A percentile compares a stretch with the other conserved stretches of the same genome.
Evolutionary conservation across 2,329 filamentous ascomycete species (phyloP).

Genomic region (Thielaviopsis populi): DNA sequence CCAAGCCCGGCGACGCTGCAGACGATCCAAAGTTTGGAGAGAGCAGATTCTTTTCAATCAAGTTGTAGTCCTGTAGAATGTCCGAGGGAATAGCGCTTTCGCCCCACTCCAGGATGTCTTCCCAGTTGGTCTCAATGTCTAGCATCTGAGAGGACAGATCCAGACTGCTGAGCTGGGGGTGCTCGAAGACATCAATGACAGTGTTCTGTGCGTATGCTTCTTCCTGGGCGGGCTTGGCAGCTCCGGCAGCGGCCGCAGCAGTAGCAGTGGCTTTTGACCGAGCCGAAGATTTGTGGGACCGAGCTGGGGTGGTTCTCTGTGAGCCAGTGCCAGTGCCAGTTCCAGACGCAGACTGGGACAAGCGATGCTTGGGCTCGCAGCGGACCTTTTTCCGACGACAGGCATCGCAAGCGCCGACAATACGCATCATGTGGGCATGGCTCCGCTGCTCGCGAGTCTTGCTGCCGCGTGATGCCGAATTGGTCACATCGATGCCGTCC

Average conservation of each 20-base stretch:
- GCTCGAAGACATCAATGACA: not conserved
- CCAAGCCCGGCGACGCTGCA: not conserved
- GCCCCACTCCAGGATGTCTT: not conserved
- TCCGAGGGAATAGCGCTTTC: not conserved
- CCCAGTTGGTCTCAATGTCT: not conserved
- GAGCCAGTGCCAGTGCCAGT: slow-evolving; percentile 17
- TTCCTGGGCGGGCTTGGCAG: not conserved
- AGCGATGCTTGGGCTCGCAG: slow-evolving; percentile 44
- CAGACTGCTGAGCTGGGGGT: not conserved
- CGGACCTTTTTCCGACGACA: slow-evolving; percentile 50
- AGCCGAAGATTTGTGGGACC: not conserved
- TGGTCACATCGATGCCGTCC: slow-evolving; percentile 47
- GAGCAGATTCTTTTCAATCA: not conserved
- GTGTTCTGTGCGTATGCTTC: not conserved
- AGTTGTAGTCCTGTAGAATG: not conserved
- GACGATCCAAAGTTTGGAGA: not conserved
- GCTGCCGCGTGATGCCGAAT: slow-evolving; percentile 44
- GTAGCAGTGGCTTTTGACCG: not conserved
- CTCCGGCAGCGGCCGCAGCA: too few relatives aligned
- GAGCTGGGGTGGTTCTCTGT: not conserved
- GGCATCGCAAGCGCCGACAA: slow-evolving; percentile 50
- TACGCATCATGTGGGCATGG: slow-evolving; percentile 50
- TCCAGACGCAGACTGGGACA: slow-evolving; percentile 19
- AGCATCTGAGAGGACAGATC: not conserved
- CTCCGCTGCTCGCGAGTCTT: slow-evolving; percentile 55